Percentiles rank a stretch among this genome's conserved stretches.
Evolutionary conservation across 116 monocot genomes (phyloP).

Genomic region (Zostera marina): DNA sequence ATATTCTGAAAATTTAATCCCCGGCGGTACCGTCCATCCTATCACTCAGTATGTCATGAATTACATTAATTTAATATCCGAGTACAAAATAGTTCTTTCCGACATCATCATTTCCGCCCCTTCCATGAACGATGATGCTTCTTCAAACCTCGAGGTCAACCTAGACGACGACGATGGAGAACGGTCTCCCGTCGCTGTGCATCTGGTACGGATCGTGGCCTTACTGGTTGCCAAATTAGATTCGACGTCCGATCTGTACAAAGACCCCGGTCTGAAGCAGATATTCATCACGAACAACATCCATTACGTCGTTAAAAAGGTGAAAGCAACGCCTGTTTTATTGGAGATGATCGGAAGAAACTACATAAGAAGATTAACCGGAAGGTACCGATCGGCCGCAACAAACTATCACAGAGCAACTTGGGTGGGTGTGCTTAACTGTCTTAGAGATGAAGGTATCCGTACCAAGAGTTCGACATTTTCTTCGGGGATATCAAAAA

Average conservation of each 20-base stretch:
- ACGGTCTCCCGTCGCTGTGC: constrained; percentile 32
- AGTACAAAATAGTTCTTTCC: constrained; percentile 45
- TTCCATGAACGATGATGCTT: constrained; percentile 1
- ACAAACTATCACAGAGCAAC: constrained; percentile 54
- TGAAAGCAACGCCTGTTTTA: constrained; percentile 42
- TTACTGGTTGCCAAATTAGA: constrained; percentile 47
- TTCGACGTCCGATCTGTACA: constrained; percentile 50
- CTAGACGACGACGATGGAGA: constrained; percentile 17
- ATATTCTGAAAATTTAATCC: constrained; percentile 38
- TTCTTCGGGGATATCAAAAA: constrained; percentile 36
- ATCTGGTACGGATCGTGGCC: constrained; percentile 52
- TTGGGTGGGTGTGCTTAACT: constrained; percentile 50
- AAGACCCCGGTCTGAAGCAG: constrained; percentile 34
- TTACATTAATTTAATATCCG: constrained; percentile 50
- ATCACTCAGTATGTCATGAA: constrained; percentile 92
- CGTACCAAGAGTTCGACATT: constrained; percentile 47
- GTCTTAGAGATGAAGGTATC: constrained; percentile 63
- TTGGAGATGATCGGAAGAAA: constrained; percentile 37
- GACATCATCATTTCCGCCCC: constrained; percentile 47
- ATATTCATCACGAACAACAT: constrained; percentile 82
- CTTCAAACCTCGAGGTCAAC: constrained; percentile 27
- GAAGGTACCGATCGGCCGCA: constrained; percentile 32
- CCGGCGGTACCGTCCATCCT: constrained; percentile 70
- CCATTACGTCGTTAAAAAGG: constrained; percentile 78
- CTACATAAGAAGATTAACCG: constrained; percentile 33